Conservation (phyloP, 2,329 filamentous ascomycete genomes). For the Sclerotinia minor region DNA sequence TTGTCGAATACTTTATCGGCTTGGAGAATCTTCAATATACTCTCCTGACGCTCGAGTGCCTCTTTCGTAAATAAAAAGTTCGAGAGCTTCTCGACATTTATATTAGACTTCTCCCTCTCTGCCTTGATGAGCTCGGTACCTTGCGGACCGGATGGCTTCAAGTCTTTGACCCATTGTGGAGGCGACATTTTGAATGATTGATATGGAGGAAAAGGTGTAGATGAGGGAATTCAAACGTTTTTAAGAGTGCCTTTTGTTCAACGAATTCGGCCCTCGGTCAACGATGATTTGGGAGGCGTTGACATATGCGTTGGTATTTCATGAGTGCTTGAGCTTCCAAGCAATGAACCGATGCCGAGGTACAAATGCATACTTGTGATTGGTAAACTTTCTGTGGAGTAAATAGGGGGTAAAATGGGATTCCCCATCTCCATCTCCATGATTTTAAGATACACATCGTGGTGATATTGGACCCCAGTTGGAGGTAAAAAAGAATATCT, state of each 20-base stretch:
- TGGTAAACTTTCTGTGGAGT: neutral
- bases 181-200: constrained; percentile 37
- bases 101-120: constrained; percentile 66
- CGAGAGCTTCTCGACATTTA: constrained; percentile 67
- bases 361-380: neutral
- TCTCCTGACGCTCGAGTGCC: constrained; percentile 58
- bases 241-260: constrained; percentile 4
- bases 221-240: neutral
- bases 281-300: constrained; percentile 1
- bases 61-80: constrained; percentile 69
- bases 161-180: constrained; percentile 62
- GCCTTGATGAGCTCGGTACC: constrained; percentile 67
- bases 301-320: neutral
- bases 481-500: neutral
- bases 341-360: constrained; percentile 18
- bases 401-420: constrained; percentile 15
- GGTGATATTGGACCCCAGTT: neutral
- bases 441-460: neutral
- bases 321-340: neutral
- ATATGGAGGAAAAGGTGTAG: neutral
- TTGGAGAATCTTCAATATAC: constrained; percentile 64
- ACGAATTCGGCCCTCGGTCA: constrained; percentile 30
- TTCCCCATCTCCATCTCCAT: constrained; percentile 13
- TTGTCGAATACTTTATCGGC: constrained; percentile 74
- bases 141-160: constrained; percentile 66